These are phyloP conservation scores for Saccharomycopsis guyanensis DNA, from an alignment of 805 yeast genomes.

Conservation along the genomic window DNA sequence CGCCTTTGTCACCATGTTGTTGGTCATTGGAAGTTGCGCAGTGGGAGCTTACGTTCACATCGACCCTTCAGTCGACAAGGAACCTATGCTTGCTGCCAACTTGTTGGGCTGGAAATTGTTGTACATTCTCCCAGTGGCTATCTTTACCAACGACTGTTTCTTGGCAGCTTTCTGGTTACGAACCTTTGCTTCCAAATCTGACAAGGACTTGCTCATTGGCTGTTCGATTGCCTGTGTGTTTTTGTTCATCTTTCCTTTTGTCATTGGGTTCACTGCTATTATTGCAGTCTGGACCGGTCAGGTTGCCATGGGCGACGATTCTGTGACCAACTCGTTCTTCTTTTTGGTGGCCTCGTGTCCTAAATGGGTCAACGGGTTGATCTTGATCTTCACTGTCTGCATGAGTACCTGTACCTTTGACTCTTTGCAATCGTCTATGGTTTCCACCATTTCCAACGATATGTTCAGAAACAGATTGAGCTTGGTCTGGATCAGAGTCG, in stretches of 20 bases:
- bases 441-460: slow-evolving; percentile 85
- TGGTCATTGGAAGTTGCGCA: slow-evolving; percentile 68
- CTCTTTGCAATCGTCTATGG: slow-evolving; percentile 80
- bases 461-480: slow-evolving; percentile 74
- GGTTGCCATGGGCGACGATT: slow-evolving; percentile 36
- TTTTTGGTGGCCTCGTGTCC: slow-evolving; percentile 67
- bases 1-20: slow-evolving; percentile 53
- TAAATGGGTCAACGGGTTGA: slow-evolving; percentile 78
- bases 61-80: slow-evolving; percentile 58
- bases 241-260: slow-evolving; percentile 52
- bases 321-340: slow-evolving; percentile 59
- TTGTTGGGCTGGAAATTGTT: slow-evolving; percentile 84
- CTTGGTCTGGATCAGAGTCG: slow-evolving; percentile 54
- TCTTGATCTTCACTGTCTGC: slow-evolving; percentile 62
- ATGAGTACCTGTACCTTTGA: slow-evolving; percentile 87
- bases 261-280: slow-evolving; percentile 78
- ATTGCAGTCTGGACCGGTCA: slow-evolving; percentile 87
- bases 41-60: slow-evolving; percentile 63
- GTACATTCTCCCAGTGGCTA: slow-evolving; percentile 78
- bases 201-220: slow-evolving; percentile 69
- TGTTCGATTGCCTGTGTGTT: slow-evolving; percentile 68
- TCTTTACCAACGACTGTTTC: slow-evolving; percentile 84
- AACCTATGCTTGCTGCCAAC: slow-evolving; percentile 57
- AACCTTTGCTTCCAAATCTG: slow-evolving; percentile 79
- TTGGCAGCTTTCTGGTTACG: slow-evolving; percentile 91